These are phyloP conservation scores for Candida ficus DNA, from an alignment of 805 yeast genomes.

Conservation along the genomic window DNA sequence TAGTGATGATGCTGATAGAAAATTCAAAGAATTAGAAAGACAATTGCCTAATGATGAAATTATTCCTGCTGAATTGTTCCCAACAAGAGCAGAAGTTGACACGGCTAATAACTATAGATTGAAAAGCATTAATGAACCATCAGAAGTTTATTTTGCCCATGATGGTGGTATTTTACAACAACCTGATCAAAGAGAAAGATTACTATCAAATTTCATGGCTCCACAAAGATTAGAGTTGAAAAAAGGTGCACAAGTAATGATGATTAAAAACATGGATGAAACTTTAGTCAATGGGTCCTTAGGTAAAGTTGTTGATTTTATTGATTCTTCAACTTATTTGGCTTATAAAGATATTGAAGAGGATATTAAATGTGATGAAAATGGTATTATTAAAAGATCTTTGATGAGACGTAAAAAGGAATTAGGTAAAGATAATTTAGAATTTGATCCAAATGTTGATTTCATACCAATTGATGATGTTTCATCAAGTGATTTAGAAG, in stretches of 20 bases:
- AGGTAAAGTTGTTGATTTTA: conserved; percentile 61
- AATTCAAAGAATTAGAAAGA: conserved; percentile 50
- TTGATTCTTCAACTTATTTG: conserved; percentile 45
- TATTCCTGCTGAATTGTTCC: conserved; percentile 68
- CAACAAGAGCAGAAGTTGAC: conserved; percentile 71
- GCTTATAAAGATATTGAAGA: conserved; percentile 29
- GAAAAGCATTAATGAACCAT: conserved; percentile 37
- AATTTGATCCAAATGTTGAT: conserved; percentile 1
- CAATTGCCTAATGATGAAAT: conserved; percentile 50
- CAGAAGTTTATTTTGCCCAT: conserved; percentile 39
- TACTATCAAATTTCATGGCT: conserved; percentile 57
- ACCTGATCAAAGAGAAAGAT: conserved; percentile 34
- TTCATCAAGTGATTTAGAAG: conserved; percentile 30
- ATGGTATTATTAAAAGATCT: conserved; percentile 15
- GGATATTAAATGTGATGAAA: conserved; percentile 20
- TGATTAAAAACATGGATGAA: conserved; percentile 69
- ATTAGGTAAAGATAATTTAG: neutral
- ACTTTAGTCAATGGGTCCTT: conserved; percentile 72
- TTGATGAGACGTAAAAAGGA: conserved; percentile 4
- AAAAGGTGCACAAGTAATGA: conserved; percentile 78
- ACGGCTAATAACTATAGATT: conserved; percentile 53
- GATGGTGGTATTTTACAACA: conserved; percentile 51
- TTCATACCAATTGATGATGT: conserved; percentile 2
- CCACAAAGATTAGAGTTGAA: conserved; percentile 54
- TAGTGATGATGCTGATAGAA: conserved; percentile 38